A percentile compares a stretch with the other conserved stretches of the same genome.
Evolutionary conservation across 73 alveolate species (phyloP).

Genomic region (Tetrahymena elliotti): DNA sequence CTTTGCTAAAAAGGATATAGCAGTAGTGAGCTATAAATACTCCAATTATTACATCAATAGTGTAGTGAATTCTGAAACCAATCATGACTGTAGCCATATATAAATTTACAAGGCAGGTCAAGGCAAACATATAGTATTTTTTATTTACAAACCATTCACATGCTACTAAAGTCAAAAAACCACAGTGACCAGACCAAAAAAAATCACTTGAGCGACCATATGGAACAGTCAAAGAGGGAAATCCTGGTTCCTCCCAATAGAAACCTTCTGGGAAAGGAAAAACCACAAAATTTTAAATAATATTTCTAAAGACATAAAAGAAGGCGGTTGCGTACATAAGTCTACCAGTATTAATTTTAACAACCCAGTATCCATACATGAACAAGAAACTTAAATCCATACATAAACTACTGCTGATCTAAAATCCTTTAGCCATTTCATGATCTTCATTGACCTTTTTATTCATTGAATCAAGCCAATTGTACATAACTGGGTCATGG

Average conservation of each 20-base stretch:
- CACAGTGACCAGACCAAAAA: constrained; percentile 86
- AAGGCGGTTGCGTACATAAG: background rate
- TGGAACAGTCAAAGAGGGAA: constrained; percentile 75
- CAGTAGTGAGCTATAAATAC: constrained; percentile 70
- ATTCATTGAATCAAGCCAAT: background rate
- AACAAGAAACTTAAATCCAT: background rate
- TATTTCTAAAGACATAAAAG: background rate
- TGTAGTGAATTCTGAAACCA: constrained; percentile 65
- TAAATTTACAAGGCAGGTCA: constrained; percentile 25
- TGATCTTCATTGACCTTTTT: background rate
- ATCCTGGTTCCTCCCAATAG: constrained; percentile 70
- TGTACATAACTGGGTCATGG: background rate
- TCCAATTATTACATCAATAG: constrained; percentile 69
- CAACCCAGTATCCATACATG: background rate
- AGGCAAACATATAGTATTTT: constrained; percentile 9
- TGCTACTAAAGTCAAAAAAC: constrained; percentile 49
- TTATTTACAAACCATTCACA: constrained; percentile 47
- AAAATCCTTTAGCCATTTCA: background rate
- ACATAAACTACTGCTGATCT: background rate
- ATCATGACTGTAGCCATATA: constrained; percentile 52
- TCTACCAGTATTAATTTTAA: background rate
- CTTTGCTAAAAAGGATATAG: constrained; percentile 32
- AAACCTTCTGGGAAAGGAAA: constrained; percentile 58
- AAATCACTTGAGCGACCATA: constrained; percentile 76
- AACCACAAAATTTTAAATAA: constrained; percentile 14